Evolutionary conservation across 2,329 filamentous ascomycete species (phyloP).

Genomic region (Talaromyces sp.): DNA sequence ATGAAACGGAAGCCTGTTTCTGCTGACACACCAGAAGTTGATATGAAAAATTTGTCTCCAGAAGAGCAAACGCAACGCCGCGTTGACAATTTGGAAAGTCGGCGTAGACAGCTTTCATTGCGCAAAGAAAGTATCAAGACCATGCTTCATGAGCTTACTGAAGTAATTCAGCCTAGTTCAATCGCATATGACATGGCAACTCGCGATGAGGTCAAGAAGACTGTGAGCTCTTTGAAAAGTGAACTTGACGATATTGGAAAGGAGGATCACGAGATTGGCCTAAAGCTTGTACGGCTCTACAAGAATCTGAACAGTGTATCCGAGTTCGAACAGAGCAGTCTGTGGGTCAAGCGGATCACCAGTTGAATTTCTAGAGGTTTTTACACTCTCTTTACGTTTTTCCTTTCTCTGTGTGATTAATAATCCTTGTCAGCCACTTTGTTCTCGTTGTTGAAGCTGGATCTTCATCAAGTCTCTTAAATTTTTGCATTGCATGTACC

Average conservation of each 20-base stretch:
- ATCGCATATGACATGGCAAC: conserved; percentile 64
- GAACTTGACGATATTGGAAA: conserved; percentile 70
- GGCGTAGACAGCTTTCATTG: conserved; percentile 62
- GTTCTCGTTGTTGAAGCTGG: conserved; percentile 10
- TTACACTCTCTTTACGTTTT: neutral
- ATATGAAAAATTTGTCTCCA: conserved; percentile 38
- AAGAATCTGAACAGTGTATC: conserved; percentile 68
- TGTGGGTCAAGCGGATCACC: conserved; percentile 79
- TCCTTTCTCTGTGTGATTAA: neutral
- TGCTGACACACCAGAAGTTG: conserved; percentile 4
- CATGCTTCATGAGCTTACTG: conserved; percentile 72
- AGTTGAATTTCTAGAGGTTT: neutral
- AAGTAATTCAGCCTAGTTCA: conserved; percentile 68
- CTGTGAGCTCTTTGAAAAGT: conserved; percentile 61
- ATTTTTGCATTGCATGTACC: conserved; percentile 7
- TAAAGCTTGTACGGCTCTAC: conserved; percentile 70
- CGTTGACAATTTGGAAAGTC: conserved; percentile 63
- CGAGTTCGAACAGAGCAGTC: conserved; percentile 51
- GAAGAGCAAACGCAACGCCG: conserved; percentile 61
- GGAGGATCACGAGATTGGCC: conserved; percentile 74
- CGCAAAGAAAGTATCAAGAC: conserved; percentile 68
- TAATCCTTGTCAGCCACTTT: conserved; percentile 3
- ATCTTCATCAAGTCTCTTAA: neutral
- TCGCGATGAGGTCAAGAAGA: conserved; percentile 55
- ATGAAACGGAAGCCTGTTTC: conserved; percentile 43